These are phyloP conservation scores for Tricholoma bakamatsutake DNA, from an alignment of 768 basidiomycete genomes.

Conservation along the genomic window DNA sequence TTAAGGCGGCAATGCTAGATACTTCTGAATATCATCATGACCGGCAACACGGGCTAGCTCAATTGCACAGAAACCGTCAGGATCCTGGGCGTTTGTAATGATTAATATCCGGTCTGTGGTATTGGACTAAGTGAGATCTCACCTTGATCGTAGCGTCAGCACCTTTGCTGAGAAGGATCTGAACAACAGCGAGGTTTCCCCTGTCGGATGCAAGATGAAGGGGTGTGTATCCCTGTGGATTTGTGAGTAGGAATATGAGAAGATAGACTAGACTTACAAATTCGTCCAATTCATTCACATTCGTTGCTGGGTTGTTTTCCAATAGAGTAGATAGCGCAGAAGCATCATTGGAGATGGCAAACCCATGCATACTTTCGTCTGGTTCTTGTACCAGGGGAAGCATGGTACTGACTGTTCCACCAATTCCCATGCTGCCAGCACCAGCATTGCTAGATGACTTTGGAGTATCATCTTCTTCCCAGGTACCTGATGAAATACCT, in stretches of 20 bases:
- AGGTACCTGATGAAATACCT: conserved; percentile 24
- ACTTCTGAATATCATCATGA: conserved; percentile 44
- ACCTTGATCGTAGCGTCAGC: conserved; percentile 62
- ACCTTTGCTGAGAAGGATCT: conserved; percentile 54
- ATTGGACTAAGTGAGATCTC: background rate
- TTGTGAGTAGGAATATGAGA: conserved; percentile 1
- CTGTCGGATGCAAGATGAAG: conserved; percentile 85
- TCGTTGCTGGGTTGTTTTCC: conserved; percentile 29
- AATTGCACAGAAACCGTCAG: conserved; percentile 55
- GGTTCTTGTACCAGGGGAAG: conserved; percentile 25
- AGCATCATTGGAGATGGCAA: conserved; percentile 57
- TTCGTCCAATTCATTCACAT: conserved; percentile 63
- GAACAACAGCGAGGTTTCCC: conserved; percentile 55
- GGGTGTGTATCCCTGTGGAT: conserved; percentile 75
- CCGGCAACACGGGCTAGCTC: conserved; percentile 57
- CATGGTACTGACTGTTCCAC: conserved; percentile 59
- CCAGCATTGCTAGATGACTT: conserved; percentile 15
- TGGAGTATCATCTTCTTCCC: conserved; percentile 41
- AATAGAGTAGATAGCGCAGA: conserved; percentile 39
- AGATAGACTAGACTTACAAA: conserved; percentile 48
- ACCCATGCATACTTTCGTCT: conserved; percentile 47
- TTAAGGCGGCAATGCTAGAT: background rate
- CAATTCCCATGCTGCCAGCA: conserved; percentile 44
- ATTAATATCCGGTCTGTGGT: background rate
- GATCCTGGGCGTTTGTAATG: conserved; percentile 40